Conservation (phyloP, 768 basidiomycete species). For the Amanita rubescens region DNA sequence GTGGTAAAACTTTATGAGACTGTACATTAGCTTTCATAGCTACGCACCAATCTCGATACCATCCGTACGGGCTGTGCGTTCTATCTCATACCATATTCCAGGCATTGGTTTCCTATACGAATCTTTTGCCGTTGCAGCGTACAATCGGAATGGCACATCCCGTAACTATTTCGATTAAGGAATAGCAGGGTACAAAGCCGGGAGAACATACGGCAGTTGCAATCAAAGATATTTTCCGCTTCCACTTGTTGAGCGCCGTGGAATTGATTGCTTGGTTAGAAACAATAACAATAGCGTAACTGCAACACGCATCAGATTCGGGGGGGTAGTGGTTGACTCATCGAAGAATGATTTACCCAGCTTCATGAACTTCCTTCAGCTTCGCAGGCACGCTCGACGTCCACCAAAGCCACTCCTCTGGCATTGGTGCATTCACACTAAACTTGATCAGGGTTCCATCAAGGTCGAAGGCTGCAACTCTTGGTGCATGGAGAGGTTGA, state of each 20-base stretch:
- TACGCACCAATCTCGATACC: constrained; percentile 57
- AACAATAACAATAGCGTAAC: constrained; percentile 67
- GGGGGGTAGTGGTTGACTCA: neutral
- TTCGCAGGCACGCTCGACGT: constrained; percentile 49
- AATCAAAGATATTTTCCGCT: constrained; percentile 65
- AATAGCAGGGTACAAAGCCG: neutral
- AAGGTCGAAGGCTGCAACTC: constrained; percentile 77
- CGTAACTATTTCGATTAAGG: constrained; percentile 42
- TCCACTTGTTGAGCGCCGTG: constrained; percentile 54
- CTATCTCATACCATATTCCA: constrained; percentile 78
- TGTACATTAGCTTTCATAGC: neutral
- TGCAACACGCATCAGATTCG: neutral
- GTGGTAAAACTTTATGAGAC: neutral
- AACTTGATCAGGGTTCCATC: constrained; percentile 81
- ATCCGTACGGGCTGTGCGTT: constrained; percentile 49
- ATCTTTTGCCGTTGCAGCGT: constrained; percentile 73
- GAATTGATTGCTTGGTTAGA: constrained; percentile 70
- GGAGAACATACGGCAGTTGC: constrained; percentile 45
- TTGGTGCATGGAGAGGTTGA: constrained; percentile 36
- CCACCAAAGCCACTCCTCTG: constrained; percentile 68
- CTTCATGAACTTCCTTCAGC: constrained; percentile 48
- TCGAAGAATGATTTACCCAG: constrained; percentile 46
- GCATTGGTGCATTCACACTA: constrained; percentile 17
- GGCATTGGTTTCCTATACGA: constrained; percentile 80
- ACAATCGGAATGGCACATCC: constrained; percentile 64